phyloP scores from a whole-genome alignment of 176 grass and related monocot species.

The Triticum monococcum region DNA sequence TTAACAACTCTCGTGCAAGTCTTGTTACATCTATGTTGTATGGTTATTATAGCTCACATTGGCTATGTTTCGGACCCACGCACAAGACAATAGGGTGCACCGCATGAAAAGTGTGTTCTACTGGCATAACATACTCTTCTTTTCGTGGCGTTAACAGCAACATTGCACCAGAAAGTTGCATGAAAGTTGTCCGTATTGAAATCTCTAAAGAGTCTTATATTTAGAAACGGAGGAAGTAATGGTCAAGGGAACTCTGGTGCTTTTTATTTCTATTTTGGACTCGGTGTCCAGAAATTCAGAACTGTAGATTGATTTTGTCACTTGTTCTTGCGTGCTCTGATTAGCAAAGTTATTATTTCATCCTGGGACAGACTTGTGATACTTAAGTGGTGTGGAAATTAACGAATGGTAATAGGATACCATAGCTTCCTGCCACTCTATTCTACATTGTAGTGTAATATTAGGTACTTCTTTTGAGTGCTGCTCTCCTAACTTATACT shows the following conservation, averaged over 20 bases:
- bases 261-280: neutral
- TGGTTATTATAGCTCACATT: neutral
- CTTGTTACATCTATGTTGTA: neutral
- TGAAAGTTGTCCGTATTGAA: too few relatives aligned
- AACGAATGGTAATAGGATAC: neutral
- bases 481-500: neutral
- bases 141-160: too few relatives aligned
- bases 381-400: neutral
- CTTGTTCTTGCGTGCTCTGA: neutral
- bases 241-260: too few relatives aligned
- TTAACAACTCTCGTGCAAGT: neutral
- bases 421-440: neutral
- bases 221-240: too few relatives aligned
- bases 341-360: neutral
- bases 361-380: too few relatives aligned
- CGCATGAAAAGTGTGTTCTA: too few relatives aligned
- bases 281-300: neutral
- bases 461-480: neutral
- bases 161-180: too few relatives aligned
- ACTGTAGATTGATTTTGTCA: neutral
- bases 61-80: neutral
- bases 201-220: too few relatives aligned
- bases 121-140: too few relatives aligned
- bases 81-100: neutral
- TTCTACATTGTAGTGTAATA: neutral